Percentiles rank a stretch among this genome's conserved stretches.
Evolutionary conservation across 2,329 filamentous ascomycete species (phyloP).

Genomic region (Phaeosphaeria sp.): DNA sequence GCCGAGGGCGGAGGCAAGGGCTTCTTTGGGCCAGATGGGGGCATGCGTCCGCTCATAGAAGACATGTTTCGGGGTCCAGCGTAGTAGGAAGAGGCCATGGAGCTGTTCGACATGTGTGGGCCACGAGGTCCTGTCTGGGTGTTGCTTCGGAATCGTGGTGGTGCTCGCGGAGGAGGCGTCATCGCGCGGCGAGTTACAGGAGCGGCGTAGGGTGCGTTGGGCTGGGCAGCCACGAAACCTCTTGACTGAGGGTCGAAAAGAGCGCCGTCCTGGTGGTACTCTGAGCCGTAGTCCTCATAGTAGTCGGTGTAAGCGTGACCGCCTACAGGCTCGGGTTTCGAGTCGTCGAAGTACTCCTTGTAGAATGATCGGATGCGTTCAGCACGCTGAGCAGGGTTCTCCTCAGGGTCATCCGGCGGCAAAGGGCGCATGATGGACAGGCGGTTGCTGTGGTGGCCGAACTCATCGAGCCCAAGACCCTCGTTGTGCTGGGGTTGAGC

Average conservation of each 20-base stretch:
- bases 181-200: constrained; percentile 88
- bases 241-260: constrained; percentile 65
- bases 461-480: constrained; percentile 40
- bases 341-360: constrained; percentile 98
- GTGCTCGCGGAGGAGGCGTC: constrained; percentile 84
- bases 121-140: constrained; percentile 30
- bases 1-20: constrained; percentile 74
- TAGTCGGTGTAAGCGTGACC: constrained; percentile 58
- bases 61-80: constrained; percentile 49
- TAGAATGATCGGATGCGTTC: constrained; percentile 99
- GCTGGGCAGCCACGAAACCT: constrained; percentile 64
- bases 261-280: constrained; percentile 70
- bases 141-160: constrained; percentile 60
- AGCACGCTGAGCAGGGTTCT: constrained; percentile 92
- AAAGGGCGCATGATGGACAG: constrained; percentile 77
- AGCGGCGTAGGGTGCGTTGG: constrained; percentile 73
- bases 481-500: constrained; percentile 20
- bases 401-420: constrained; percentile 83
- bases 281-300: constrained; percentile 77
- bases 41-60: constrained; percentile 48
- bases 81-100: constrained; percentile 55
- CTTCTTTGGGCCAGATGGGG: constrained; percentile 56
- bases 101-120: constrained; percentile 57
- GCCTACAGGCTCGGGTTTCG: constrained; percentile 57
- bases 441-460: constrained; percentile 53